Conservation (phyloP, 2,329 filamentous ascomycete genomes). For the Amylocarpus encephaloides region DNA sequence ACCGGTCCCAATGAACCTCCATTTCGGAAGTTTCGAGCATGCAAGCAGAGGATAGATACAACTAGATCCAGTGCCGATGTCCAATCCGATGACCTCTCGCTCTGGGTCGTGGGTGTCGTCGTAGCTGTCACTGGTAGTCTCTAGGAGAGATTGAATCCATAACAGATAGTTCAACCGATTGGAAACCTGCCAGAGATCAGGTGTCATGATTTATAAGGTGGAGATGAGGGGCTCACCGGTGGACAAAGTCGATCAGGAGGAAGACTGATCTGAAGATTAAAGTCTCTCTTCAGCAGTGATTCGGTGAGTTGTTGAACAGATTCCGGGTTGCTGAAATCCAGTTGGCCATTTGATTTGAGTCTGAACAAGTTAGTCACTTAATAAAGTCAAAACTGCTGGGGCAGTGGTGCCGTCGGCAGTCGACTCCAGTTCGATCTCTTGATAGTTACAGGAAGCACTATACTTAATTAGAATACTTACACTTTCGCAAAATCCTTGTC, state of each 20-base stretch:
- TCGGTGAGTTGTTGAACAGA: slow-evolving; percentile 78
- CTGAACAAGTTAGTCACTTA: slow-evolving; percentile 29
- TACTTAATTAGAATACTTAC: too few species aligned
- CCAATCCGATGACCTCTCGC: slow-evolving; percentile 61
- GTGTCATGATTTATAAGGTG: not conserved
- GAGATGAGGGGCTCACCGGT: slow-evolving; percentile 46
- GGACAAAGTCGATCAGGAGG: slow-evolving; percentile 79
- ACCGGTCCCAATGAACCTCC: slow-evolving; percentile 67
- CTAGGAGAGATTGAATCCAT: slow-evolving; percentile 78
- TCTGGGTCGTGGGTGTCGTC: slow-evolving; percentile 45
- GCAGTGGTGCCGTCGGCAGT: not conserved
- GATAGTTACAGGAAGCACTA: too few species aligned
- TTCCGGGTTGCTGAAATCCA: slow-evolving; percentile 75
- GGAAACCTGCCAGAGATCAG: slow-evolving; percentile 38
- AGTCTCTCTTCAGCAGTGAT: slow-evolving; percentile 69
- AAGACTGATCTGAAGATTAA: slow-evolving; percentile 62
- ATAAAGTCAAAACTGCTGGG: not conserved
- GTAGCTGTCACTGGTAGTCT: slow-evolving; percentile 46
- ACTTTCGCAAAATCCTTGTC: slow-evolving; percentile 53
- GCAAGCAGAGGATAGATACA: slow-evolving; percentile 86
- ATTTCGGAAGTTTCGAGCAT: slow-evolving; percentile 58
- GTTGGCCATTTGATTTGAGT: slow-evolving; percentile 48
- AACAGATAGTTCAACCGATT: slow-evolving; percentile 81
- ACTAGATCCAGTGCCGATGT: slow-evolving; percentile 86
- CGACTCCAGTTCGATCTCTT: slow-evolving; percentile 2